A percentile compares a stretch with the other conserved stretches of the same genome.
These are phyloP conservation scores for Megacollybia platyphylla DNA, from an alignment of 1,284 basidiomycete genomes.

Conservation along the genomic window DNA sequence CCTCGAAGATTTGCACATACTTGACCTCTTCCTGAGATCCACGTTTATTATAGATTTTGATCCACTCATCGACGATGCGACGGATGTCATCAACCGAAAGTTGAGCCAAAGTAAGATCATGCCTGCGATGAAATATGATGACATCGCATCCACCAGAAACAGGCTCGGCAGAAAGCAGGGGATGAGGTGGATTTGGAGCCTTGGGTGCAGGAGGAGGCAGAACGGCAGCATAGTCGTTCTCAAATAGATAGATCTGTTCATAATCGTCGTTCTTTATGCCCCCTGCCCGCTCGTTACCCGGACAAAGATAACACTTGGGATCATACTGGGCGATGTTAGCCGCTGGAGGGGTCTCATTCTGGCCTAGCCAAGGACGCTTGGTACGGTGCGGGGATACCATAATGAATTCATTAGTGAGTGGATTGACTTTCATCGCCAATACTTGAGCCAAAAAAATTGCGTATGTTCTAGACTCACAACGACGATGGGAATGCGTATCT, in stretches of 20 bases:
- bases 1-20: constrained; percentile 88
- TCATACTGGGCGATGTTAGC: constrained; percentile 59
- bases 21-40: constrained; percentile 55
- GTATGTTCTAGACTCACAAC: constrained; percentile 33
- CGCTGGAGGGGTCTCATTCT: constrained; percentile 57
- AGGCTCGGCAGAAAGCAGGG: constrained; percentile 58
- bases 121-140: constrained; percentile 80
- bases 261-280: constrained; percentile 67
- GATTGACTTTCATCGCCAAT: constrained; percentile 42
- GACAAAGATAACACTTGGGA: constrained; percentile 81
- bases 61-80: constrained; percentile 71
- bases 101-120: constrained; percentile 83
- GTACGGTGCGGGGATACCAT: constrained; percentile 79
- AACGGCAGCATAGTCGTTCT: constrained; percentile 83
- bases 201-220: constrained; percentile 44
- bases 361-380: constrained; percentile 78
- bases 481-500: constrained; percentile 57
- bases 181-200: constrained; percentile 36
- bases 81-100: constrained; percentile 53
- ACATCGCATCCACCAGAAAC: constrained; percentile 85
- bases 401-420: constrained; percentile 67
- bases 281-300: constrained; percentile 73
- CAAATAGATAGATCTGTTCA: constrained; percentile 59
- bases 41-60: constrained; percentile 47
- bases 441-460: constrained; percentile 3